Evolutionary conservation across 306 rosid species (phyloP), one percentile per base, ranked within the genome.

Genomic region (Medicago lupulina): DNA sequence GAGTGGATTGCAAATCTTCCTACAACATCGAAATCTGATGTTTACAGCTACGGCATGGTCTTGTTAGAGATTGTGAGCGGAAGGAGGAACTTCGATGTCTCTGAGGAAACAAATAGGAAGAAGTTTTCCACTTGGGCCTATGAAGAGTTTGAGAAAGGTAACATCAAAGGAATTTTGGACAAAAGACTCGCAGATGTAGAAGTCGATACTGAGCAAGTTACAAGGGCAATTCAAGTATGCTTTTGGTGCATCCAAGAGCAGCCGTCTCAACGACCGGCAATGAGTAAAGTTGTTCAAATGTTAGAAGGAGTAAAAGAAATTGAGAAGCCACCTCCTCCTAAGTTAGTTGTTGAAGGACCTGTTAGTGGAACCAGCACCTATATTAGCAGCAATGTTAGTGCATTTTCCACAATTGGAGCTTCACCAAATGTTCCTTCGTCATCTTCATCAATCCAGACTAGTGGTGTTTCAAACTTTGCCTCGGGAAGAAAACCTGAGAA

Each of bases 241-340:
- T 93, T 93, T 76, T 91, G 96, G 98, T 93, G 98, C 91, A 91
- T 91, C 54, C 98, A 91, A 61, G 96, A 91, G 74, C 97, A 83
- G 39, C 96, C 98, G 6, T 89, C 89, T 38, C 88, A 80, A 43
- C 84, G 98, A 76, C 98, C 98, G 23, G 78, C 49, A 21, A 93
- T 93, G 96, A 90, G 92, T 70, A 87, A 82, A 70, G 92, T 89
- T 49, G 84, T 93, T 63, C 98, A 87, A 68, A 93, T 93, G 98
- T 87, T 93, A 9, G 97, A 93, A 86, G 98, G 97, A 18, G 79
- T 88, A 40, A 51, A 59, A 17, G 88, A 87, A 62, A 86, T 87
- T 23, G 89, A 86, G 62, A 85, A 51, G 64, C 97, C 93, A 10
- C 92, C 90, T 2, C 68, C 83, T 0, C 93, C 90, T 14, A 89